Conservation (phyloP, 2,329 filamentous ascomycete species). For the Teratosphaeriaceae sp. region DNA sequence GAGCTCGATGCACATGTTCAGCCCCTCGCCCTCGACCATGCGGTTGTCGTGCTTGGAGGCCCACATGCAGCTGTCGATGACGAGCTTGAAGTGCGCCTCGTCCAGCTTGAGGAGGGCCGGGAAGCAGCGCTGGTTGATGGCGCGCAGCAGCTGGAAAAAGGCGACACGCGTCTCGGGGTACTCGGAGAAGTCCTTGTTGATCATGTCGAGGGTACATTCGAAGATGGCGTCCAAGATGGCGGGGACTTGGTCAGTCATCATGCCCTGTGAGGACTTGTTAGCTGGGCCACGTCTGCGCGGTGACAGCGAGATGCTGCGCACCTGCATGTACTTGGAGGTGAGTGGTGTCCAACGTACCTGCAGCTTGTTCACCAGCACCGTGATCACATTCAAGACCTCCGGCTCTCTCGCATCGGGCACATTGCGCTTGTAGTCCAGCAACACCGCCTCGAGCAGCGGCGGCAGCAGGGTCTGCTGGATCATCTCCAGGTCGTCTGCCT, state of each 20-base stretch:
- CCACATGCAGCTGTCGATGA: constrained; percentile 99
- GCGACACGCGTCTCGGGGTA: constrained; percentile 99
- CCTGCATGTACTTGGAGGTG: constrained; percentile 45
- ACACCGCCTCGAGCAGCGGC: constrained; percentile 86
- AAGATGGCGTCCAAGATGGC: constrained; percentile 98
- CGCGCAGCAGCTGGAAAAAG: constrained; percentile 94
- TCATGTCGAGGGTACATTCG: constrained; percentile 98
- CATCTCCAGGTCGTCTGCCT: constrained; percentile 91
- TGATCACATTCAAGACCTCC: constrained; percentile 95
- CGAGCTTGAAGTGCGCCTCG: constrained; percentile 96
- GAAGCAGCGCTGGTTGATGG: constrained; percentile 97
- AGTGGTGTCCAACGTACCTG: constrained; percentile 66
- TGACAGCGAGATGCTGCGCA: constrained; percentile 13
- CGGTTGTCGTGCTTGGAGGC: constrained; percentile 99
- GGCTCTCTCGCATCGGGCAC: constrained; percentile 93
- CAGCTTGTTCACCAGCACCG: constrained; percentile 92
- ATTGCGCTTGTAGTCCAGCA: constrained; percentile 95
- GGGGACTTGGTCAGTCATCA: constrained; percentile 98
- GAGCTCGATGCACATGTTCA: constrained; percentile 96
- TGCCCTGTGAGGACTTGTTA: constrained; percentile 46
- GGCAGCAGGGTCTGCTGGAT: constrained; percentile 92
- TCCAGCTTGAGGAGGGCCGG: constrained; percentile 89
- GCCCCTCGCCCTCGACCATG: constrained; percentile 89
- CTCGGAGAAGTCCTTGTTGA: constrained; percentile 99
- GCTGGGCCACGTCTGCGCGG: constrained; percentile 24